Evolutionary conservation across 2,329 filamentous ascomycete species (phyloP), one percentile per base, ranked within the genome.

Genomic region (Talaromyces sp.): DNA sequence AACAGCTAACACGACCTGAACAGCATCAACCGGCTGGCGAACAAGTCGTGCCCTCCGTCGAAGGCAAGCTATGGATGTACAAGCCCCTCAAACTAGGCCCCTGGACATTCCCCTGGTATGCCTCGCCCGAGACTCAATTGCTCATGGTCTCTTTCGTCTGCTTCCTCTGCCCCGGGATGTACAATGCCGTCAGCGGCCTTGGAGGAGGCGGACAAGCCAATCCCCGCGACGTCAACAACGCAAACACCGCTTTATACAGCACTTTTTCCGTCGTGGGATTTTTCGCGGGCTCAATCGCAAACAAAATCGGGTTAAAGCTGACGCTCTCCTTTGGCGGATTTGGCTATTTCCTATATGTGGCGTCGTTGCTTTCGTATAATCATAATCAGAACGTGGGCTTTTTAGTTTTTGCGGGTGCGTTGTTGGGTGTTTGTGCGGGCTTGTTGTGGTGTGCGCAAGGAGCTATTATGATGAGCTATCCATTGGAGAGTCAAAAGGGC

Each of bases 401-500:
- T 66, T 70, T 81, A 54, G 78, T 82, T 59, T 81, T 82, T 64
- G 73, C 80, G 4, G 81, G 81, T 56, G 80, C 80, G 2, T 67
- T 83, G 18, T 70, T 83, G 18, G 81, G 81, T 69, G 69, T 81
- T 28, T 82, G 80, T 64, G 81, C 79, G 23, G 80, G 78, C 65
- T 72, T 82, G 58, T 68, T 83, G 44, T 83, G 81, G 81, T 79
- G 77, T 62, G 80, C 80, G 1, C 80, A 83, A 67, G 81, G 81
- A 52, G 77, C 80, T 1, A 76, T 83, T 55, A 82, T 83, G 79
- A 93, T 96, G 86, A 87, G 90, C 44, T 96, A 96, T 75, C 92
- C 92, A 1, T 81, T 84, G 21, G 93, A 96, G 77, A 76, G 85
- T 37, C 85, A 86, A 67, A 96, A 96, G 82, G 93, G 93, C 50